Evolutionary conservation across 1,284 basidiomycete genomes (phyloP).

Genomic region (Bjerkandera adusta): DNA sequence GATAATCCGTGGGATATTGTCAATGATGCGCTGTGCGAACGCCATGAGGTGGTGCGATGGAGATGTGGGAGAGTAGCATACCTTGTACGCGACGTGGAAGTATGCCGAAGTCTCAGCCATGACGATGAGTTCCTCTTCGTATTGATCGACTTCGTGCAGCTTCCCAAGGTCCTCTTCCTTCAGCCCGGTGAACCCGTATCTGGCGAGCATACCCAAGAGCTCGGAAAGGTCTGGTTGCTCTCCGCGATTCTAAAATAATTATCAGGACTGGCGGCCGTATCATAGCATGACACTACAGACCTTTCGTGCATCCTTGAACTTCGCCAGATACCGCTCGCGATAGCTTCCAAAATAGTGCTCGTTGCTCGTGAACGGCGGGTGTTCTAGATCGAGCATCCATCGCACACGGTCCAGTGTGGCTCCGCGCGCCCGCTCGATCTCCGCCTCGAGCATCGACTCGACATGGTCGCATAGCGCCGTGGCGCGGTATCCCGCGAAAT

Average conservation of each 20-base stretch:
- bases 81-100: conserved; percentile 20
- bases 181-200: conserved; percentile 3
- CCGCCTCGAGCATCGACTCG: conserved; percentile 8
- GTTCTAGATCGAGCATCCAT: conserved; percentile 30
- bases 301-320: conserved; percentile 23
- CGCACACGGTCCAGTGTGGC: conserved; percentile 38
- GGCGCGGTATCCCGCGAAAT: conserved; percentile 45
- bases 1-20: conserved; percentile 14
- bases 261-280: background rate
- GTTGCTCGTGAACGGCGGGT: conserved; percentile 33
- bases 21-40: conserved; percentile 15
- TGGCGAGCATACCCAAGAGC: conserved; percentile 1
- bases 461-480: conserved; percentile 51
- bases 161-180: conserved; percentile 6
- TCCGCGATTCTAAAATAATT: no score
- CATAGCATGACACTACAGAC: conserved; percentile 5
- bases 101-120: conserved; percentile 19
- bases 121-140: conserved; percentile 17
- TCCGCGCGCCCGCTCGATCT: conserved; percentile 16
- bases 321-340: conserved; percentile 27
- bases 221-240: background rate
- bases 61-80: background rate
- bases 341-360: conserved; percentile 30
- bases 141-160: conserved; percentile 3
- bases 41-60: background rate